phyloP scores from a whole-genome alignment of 768 basidiomycete genomes.

The Pholiota conissans region DNA sequence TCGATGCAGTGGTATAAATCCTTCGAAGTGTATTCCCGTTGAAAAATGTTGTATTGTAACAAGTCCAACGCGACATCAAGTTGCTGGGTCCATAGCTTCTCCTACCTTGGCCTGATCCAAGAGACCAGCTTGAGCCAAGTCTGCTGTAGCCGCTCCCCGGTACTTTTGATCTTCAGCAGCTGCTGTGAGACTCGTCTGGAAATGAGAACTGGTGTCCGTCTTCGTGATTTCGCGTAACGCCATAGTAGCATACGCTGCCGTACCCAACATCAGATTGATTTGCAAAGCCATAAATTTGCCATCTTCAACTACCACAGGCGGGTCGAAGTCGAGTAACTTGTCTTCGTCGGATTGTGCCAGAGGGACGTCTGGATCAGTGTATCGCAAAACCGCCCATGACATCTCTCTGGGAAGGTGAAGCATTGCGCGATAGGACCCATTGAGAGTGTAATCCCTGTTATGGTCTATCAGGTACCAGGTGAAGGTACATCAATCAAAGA shows the following conservation, averaged over 20 bases:
- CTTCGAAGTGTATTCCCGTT: not conserved
- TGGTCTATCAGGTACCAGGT: slow-evolving; percentile 1
- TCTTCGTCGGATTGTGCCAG: slow-evolving; percentile 97
- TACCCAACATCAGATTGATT: slow-evolving; percentile 80
- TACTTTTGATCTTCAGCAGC: slow-evolving; percentile 83
- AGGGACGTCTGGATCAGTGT: slow-evolving; percentile 91
- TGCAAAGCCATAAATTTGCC: slow-evolving; percentile 90
- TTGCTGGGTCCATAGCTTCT: no score
- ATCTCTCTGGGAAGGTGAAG: slow-evolving; percentile 82
- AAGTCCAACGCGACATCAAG: not conserved
- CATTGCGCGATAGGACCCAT: slow-evolving; percentile 92
- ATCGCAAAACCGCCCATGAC: slow-evolving; percentile 79
- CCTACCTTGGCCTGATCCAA: no score
- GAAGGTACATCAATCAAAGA: not conserved
- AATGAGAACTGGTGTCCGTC: slow-evolving; percentile 91
- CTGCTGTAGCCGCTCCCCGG: slow-evolving; percentile 47
- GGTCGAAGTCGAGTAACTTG: slow-evolving; percentile 77
- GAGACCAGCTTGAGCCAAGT: slow-evolving; percentile 29
- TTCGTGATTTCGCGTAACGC: slow-evolving; percentile 93
- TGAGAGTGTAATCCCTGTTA: slow-evolving; percentile 84
- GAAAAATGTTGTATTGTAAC: not conserved
- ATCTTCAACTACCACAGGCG: slow-evolving; percentile 62
- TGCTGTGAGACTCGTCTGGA: slow-evolving; percentile 78
- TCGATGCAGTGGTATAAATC: not conserved
- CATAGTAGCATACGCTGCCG: slow-evolving; percentile 98